Evolutionary conservation across 495 filamentous ascomycete species (phyloP).

Genomic region (Trichoderma reesei): DNA sequence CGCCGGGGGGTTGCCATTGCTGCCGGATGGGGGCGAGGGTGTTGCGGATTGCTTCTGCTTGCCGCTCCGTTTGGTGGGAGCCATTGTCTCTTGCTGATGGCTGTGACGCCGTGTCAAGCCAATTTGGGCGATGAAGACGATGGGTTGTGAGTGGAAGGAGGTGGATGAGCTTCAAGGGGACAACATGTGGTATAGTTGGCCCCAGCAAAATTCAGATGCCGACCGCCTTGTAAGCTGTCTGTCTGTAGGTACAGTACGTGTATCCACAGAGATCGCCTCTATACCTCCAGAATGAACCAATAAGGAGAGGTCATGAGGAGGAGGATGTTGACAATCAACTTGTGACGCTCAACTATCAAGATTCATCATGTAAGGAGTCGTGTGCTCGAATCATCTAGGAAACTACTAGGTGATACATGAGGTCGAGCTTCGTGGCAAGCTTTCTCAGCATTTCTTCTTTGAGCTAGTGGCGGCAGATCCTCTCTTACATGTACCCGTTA

Average conservation of each 20-base stretch:
- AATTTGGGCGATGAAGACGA: background rate
- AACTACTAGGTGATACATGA: too few species aligned
- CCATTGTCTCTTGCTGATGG: constrained; percentile 9
- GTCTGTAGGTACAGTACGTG: too few species aligned
- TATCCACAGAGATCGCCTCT: background rate
- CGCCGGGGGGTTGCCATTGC: constrained; percentile 29
- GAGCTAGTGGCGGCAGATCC: too few species aligned
- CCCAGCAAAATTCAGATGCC: background rate
- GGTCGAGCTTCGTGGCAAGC: background rate
- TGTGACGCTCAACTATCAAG: background rate
- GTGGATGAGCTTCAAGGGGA: background rate
- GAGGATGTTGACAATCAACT: background rate
- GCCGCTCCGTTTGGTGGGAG: constrained; percentile 18
- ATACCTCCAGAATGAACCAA: background rate
- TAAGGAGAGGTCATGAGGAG: background rate
- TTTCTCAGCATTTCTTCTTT: background rate
- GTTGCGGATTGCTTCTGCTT: constrained; percentile 12
- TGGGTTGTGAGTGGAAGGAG: too few species aligned
- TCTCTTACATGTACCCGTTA: too few species aligned
- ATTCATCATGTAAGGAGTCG: background rate
- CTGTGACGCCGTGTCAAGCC: background rate
- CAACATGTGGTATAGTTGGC: background rate
- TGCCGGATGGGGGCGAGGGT: constrained; percentile 1
- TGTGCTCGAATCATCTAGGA: too few species aligned
- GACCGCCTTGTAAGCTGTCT: background rate